Percentiles rank a stretch among this genome's conserved stretches.
Conservation (phyloP, 2,329 filamentous ascomycete genomes). For the Davidsoniella neocaledoniae region DNA sequence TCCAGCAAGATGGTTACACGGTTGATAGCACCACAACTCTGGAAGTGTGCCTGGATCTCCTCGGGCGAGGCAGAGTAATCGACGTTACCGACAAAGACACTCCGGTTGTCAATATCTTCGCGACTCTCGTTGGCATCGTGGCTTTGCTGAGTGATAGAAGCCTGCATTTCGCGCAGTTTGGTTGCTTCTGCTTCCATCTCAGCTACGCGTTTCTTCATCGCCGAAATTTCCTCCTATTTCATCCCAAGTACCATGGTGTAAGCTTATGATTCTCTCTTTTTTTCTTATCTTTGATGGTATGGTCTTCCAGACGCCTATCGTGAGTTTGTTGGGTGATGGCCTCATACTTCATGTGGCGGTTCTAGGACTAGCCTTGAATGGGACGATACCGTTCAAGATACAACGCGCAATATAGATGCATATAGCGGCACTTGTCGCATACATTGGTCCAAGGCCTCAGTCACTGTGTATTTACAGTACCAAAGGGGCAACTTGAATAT, state of each 20-base stretch:
- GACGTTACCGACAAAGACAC: conserved; percentile 96
- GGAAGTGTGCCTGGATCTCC: conserved; percentile 96
- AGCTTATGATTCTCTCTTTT: conserved; percentile 3
- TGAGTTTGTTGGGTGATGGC: no score
- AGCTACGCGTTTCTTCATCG: conserved; percentile 72
- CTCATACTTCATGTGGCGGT: no score
- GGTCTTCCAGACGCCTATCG: no score
- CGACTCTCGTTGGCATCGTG: conserved; percentile 79
- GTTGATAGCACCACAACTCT: conserved; percentile 94
- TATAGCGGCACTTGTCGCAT: no score
- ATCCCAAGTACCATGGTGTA: conserved; percentile 1
- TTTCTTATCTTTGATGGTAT: background rate
- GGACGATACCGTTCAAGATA: background rate
- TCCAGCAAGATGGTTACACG: conserved; percentile 92
- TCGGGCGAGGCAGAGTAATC: conserved; percentile 95
- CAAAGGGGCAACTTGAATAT: no score
- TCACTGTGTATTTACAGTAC: no score
- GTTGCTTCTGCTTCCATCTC: conserved; percentile 85
- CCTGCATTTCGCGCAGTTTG: conserved; percentile 76
- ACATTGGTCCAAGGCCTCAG: background rate
- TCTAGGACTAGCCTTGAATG: no score
- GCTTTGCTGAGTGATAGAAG: conserved; percentile 66
- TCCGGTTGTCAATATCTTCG: conserved; percentile 86
- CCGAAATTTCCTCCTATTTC: conserved; percentile 59
- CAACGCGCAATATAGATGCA: no score